These are phyloP conservation scores for Acacia concinna DNA, from an alignment of 331 rosid species.

Conservation along the genomic window DNA sequence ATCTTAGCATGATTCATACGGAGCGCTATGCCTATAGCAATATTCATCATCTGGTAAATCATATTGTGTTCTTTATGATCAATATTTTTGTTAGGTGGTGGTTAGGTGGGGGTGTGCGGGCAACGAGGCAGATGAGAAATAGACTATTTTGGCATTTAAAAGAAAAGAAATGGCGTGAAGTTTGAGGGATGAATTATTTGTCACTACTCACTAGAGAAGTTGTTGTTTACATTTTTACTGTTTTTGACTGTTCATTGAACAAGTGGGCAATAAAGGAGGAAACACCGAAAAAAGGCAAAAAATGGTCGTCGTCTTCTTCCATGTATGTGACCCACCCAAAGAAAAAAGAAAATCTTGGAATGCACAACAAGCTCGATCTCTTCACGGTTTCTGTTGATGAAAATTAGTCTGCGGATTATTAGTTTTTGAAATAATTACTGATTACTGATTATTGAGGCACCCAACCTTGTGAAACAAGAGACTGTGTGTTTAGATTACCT, in stretches of 20 bases:
- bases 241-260: background rate
- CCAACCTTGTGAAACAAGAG: background rate
- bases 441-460: background rate
- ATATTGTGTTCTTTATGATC: background rate
- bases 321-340: background rate
- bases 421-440: background rate
- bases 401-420: background rate
- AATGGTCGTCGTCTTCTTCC: background rate
- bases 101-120: background rate
- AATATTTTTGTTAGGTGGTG: constrained; percentile 1
- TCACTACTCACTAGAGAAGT: background rate
- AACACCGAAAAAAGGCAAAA: background rate
- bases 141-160: background rate
- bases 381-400: background rate
- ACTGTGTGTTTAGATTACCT: background rate
- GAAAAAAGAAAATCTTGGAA: background rate
- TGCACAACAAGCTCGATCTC: background rate
- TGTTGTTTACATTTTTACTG: constrained; percentile 5
- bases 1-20: background rate
- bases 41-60: background rate
- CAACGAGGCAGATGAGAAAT: background rate
- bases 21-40: background rate
- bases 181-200: constrained; percentile 23
- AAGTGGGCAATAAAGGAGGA: background rate
- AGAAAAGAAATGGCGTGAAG: constrained; percentile 15